A percentile compares a stretch with the other conserved stretches of the same genome.
phyloP scores from a whole-genome alignment of 345 rosid species.

The Eutrema heterophyllum region DNA sequence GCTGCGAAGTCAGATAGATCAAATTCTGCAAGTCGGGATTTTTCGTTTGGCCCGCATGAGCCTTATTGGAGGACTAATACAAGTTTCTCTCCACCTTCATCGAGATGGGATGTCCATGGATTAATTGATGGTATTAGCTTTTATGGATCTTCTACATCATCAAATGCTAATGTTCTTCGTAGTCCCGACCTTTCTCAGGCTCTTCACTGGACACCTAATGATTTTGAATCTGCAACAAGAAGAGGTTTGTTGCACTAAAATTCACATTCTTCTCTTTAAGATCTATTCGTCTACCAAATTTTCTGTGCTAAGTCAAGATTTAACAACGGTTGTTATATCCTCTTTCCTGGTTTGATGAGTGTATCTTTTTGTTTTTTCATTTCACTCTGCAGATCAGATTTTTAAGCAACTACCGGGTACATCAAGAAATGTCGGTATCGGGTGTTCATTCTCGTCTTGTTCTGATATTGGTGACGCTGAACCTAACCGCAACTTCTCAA shows the following conservation, averaged over 20 bases:
- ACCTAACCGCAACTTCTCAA: conserved; percentile 45
- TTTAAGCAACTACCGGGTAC: conserved; percentile 32
- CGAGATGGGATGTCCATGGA: conserved; percentile 54
- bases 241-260: conserved; percentile 34
- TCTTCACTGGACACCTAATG: conserved; percentile 68
- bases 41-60: conserved; percentile 48
- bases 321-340: not conserved
- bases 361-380: not conserved
- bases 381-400: conserved; percentile 34
- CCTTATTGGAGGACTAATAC: conserved; percentile 80
- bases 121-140: conserved; percentile 46
- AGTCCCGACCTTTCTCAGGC: conserved; percentile 48
- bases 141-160: conserved; percentile 56
- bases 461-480: conserved; percentile 48
- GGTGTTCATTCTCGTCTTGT: conserved; percentile 38
- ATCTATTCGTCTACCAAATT: not conserved
- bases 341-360: not conserved
- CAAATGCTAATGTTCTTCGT: conserved; percentile 50
- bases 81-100: conserved; percentile 76
- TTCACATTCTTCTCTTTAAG: not conserved
- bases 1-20: conserved; percentile 86
- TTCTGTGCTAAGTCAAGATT: not conserved
- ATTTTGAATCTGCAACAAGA: conserved; percentile 34
- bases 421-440: conserved; percentile 39
- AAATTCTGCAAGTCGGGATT: conserved; percentile 49